A percentile compares a stretch with the other conserved stretches of the same genome.
These are phyloP conservation scores for Kuraishia hungarica DNA, from an alignment of 805 yeast species.

Conservation along the genomic window DNA sequence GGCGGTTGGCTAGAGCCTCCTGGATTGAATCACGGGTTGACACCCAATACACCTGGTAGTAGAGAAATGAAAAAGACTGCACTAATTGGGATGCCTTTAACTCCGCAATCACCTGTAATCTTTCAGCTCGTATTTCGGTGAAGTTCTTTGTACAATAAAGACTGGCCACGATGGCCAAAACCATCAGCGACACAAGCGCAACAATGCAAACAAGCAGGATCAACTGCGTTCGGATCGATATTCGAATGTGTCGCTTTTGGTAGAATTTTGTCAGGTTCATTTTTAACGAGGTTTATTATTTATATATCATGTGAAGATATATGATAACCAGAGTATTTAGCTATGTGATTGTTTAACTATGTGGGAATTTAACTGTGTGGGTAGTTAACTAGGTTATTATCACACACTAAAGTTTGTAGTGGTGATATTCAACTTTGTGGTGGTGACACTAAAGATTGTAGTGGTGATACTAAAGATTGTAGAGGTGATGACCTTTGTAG, in stretches of 20 bases:
- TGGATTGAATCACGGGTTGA: conserved; percentile 54
- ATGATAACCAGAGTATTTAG: too few species aligned
- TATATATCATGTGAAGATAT: too few species aligned
- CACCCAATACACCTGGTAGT: conserved; percentile 63
- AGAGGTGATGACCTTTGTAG: too few species aligned
- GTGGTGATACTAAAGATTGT: too few species aligned
- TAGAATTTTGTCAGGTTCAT: background rate
- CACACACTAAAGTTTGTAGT: too few species aligned
- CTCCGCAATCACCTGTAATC: conserved; percentile 71
- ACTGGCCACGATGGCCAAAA: conserved; percentile 69
- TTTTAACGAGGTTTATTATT: too few species aligned
- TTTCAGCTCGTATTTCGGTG: conserved; percentile 54
- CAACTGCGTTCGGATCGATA: conserved; percentile 72
- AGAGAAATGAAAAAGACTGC: conserved; percentile 54
- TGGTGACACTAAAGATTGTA: too few species aligned
- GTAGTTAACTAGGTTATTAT: too few species aligned
- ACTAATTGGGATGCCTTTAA: conserved; percentile 72
- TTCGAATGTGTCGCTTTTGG: conserved; percentile 5
- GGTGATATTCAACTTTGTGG: too few species aligned
- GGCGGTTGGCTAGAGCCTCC: conserved; percentile 47
- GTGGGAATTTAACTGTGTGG: too few species aligned
- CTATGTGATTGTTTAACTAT: too few species aligned
- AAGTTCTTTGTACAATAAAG: conserved; percentile 62
- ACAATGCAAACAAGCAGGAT: conserved; percentile 62
- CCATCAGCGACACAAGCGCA: conserved; percentile 59